Conservation (phyloP, 1,284 basidiomycete species). For the Takashimella tepidaria region DNA sequence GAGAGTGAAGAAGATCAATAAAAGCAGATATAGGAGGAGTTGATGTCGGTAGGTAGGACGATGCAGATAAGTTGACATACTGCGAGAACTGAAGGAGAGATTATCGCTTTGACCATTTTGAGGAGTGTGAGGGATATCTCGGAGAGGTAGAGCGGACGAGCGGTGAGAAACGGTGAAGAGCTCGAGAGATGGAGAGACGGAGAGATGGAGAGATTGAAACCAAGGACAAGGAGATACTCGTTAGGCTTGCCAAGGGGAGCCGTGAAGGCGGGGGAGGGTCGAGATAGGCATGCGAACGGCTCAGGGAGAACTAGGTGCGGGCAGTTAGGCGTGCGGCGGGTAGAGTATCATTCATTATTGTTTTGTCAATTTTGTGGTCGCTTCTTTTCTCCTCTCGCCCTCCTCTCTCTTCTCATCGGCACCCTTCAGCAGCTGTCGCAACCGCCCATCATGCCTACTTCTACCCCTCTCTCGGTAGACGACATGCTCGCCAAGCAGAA, state of each 20-base stretch:
- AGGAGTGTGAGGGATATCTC: background rate
- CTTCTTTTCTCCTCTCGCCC: background rate
- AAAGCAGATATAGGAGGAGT: too few species aligned
- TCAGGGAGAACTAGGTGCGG: too few species aligned
- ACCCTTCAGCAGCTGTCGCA: background rate
- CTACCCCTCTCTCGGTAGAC: conserved; percentile 55
- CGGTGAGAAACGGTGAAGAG: too few species aligned
- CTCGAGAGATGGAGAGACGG: too few species aligned
- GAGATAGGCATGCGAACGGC: too few species aligned
- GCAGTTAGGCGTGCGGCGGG: background rate
- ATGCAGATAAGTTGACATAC: conserved; percentile 20
- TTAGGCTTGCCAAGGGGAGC: too few species aligned
- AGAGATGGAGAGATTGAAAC: too few species aligned
- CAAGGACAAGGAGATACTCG: too few species aligned
- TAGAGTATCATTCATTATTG: background rate
- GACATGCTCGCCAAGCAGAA: conserved; percentile 77
- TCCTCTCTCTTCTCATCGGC: background rate
- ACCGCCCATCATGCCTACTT: background rate
- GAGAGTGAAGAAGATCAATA: too few species aligned
- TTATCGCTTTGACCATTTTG: conserved; percentile 75
- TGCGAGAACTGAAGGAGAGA: conserved; percentile 84
- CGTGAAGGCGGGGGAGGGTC: too few species aligned
- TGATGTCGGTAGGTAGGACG: background rate
- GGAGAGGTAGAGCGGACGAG: too few species aligned
- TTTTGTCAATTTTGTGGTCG: background rate